Base-by-base conservation (phyloP, 768 basidiomycete genomes). In the Kwoniella pini region DNA sequence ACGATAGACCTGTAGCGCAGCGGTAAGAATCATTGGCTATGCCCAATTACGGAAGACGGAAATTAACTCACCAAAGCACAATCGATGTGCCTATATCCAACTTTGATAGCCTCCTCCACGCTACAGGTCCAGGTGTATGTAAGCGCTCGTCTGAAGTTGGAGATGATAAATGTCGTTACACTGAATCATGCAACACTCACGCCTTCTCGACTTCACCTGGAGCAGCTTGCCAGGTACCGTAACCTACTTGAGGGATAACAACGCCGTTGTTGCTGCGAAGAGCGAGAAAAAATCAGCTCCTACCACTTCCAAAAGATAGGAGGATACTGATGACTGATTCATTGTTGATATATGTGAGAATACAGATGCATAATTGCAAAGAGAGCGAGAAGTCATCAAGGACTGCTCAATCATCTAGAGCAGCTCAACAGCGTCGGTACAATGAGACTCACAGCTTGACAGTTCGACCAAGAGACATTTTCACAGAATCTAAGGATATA, bases 201-300 rank as follows among this genome's bases (percentile, higher is more conserved):
- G 66, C 66, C 36, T 68, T 63, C 50, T 63, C 66, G 17, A 68
- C 66, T 40, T 68, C 62, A 10, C 66, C 66, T 33, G 66, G 58
- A 12, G 53, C 51, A 12, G 66, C 51, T 53, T 68, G 67, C 63
- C 67, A 68, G 15, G 67, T 68, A 10, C 67, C 67, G 48, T 62
- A 64, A 12, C 67, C 67, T 5, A 68, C 50, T 43, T 68, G 67
- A 13, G 67, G 67, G 28, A 64, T 24, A 21, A 44, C 21, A 6
- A 64, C 33, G 13, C 67, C 67, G 55, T 64, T 64, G 59, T 64
- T 68, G 6, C 66, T 67, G 54, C 11, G 15, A 19, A 44, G 43
- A 22, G 21, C 17, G 43, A n/a, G 43, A 6, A n/a, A 22, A n/a
- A 11, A 44, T 44, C 43, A 44, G 43, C 43, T n/a, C 2, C 21